phyloP scores from a whole-genome alignment of 2,329 filamentous ascomycete species.

The Aureobasidium uvarum region DNA sequence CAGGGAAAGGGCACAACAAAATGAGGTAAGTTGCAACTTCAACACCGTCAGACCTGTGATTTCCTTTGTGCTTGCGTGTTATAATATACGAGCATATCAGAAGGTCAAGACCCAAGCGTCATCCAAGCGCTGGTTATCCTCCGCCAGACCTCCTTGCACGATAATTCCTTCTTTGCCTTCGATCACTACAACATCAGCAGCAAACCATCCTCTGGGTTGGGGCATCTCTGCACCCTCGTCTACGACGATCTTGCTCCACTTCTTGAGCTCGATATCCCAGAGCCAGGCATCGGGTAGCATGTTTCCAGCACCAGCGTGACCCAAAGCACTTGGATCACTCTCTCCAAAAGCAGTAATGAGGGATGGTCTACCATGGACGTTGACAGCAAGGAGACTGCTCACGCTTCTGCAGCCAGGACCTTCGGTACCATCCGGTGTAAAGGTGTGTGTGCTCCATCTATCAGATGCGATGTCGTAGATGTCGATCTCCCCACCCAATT shows the following conservation, averaged over 20 bases:
- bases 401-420: slow-evolving; percentile 55
- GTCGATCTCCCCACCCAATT: slow-evolving; percentile 71
- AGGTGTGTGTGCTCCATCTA: slow-evolving; percentile 44
- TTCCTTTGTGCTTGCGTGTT: background rate
- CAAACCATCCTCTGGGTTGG: slow-evolving; percentile 54
- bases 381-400: slow-evolving; percentile 46
- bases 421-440: slow-evolving; percentile 44
- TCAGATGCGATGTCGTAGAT: slow-evolving; percentile 48
- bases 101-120: slow-evolving; percentile 51
- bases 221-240: slow-evolving; percentile 36
- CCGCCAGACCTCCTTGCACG: slow-evolving; percentile 53
- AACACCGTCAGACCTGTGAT: background rate
- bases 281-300: slow-evolving; percentile 56
- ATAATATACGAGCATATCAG: background rate
- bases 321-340: slow-evolving; percentile 52
- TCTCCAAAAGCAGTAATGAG: slow-evolving; percentile 57
- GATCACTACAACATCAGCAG: slow-evolving; percentile 45
- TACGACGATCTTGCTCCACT: slow-evolving; percentile 40
- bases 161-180: slow-evolving; percentile 42
- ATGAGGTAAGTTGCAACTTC: background rate
- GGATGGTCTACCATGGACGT: slow-evolving; percentile 38
- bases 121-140: slow-evolving; percentile 52
- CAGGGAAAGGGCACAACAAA: background rate
- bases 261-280: slow-evolving; percentile 41
- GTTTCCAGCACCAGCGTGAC: slow-evolving; percentile 57